Evolutionary conservation across 1,284 basidiomycete species (phyloP).

Genomic region (Leccinum solheimii): DNA sequence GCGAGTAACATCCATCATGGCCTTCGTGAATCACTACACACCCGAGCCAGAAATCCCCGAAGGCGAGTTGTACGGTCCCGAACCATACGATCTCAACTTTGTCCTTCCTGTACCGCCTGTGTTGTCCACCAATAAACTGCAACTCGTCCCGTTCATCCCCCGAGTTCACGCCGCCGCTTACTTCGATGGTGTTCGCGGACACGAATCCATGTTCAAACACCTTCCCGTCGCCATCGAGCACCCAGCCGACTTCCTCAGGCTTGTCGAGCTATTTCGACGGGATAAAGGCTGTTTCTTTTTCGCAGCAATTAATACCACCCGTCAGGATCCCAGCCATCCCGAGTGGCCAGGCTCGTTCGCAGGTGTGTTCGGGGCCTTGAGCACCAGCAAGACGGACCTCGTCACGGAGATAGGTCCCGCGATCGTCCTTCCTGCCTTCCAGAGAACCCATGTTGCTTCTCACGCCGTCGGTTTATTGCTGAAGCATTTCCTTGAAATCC

Average conservation of each 20-base stretch:
- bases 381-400: slow-evolving; percentile 33
- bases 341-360: slow-evolving; percentile 26
- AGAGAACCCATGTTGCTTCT: slow-evolving; percentile 62
- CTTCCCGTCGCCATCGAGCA: slow-evolving; percentile 17
- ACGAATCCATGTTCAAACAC: slow-evolving; percentile 26
- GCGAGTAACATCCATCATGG: slow-evolving; percentile 9
- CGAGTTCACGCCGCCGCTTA: slow-evolving; percentile 22
- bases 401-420: slow-evolving; percentile 52
- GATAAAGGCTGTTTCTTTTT: slow-evolving; percentile 37
- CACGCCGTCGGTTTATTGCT: slow-evolving; percentile 63
- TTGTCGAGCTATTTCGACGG: slow-evolving; percentile 21
- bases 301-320: slow-evolving; percentile 50
- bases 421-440: slow-evolving; percentile 46
- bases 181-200: slow-evolving; percentile 19
- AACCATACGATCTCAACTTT: slow-evolving; percentile 30
- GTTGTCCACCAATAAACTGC: slow-evolving; percentile 20
- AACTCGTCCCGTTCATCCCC: slow-evolving; percentile 27
- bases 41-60: slow-evolving; percentile 13
- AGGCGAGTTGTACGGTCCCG: slow-evolving; percentile 23
- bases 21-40: slow-evolving; percentile 19
- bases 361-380: slow-evolving; percentile 17
- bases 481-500: slow-evolving; percentile 52
- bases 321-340: slow-evolving; percentile 17
- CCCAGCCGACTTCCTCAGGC: slow-evolving; percentile 16
- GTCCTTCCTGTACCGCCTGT: slow-evolving; percentile 12